Base-by-base conservation (phyloP, 2,329 filamentous ascomycete genomes). In the Neoarthrinium moseri region DNA sequence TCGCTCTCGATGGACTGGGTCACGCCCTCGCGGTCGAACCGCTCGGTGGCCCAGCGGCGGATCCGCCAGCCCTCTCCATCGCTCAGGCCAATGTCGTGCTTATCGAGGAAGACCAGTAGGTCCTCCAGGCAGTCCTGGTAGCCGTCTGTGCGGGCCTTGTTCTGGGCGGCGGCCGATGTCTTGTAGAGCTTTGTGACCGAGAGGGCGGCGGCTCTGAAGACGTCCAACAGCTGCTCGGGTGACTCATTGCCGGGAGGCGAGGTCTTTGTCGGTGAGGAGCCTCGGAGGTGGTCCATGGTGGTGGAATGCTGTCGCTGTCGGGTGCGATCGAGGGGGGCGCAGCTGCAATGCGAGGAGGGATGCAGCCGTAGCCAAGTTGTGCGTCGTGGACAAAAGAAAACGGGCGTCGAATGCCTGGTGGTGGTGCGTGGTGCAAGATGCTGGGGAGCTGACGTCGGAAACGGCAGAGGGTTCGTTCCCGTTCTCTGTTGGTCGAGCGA, bases 161-260 rank as follows among this genome's bases (percentile, higher is more conserved):
- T 77, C 63, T 94, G 85, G 39, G 89, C 87, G 24, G 83, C 77
- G 11, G 89, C 86, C 3, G 92, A 92, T 30, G 86, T 91, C 69
- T 96, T 96, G 73, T 97, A 97, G 12, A 99, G 83, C 61, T 95
- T 96, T 38, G 94, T 97, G 45, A 97, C 91, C 5, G 91, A 95
- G 26, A 96, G 77, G 17, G 94, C 94, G 26, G 94, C 94, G 13
- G 87, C 84, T 67, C 91, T 94, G 77, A 99, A 99, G 48, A 89
- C 86, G 57, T 92, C 86, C 47, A 96, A 82, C 38, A 96, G 82
- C 61, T 83, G 77, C 60, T 85, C 82, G 15, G 80, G 77, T 15
- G 73, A 70, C 36, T 74, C 73, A 53, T 55, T 49, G 48, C 58
- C 63, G n/a, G 56, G n/a, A n/a, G n/a, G 69, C 62, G 59, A 55